A percentile compares a stretch with the other conserved stretches of the same genome.
Evolutionary conservation across 1,284 basidiomycete genomes (phyloP).

Genomic region (Ceratobasidium sp.): DNA sequence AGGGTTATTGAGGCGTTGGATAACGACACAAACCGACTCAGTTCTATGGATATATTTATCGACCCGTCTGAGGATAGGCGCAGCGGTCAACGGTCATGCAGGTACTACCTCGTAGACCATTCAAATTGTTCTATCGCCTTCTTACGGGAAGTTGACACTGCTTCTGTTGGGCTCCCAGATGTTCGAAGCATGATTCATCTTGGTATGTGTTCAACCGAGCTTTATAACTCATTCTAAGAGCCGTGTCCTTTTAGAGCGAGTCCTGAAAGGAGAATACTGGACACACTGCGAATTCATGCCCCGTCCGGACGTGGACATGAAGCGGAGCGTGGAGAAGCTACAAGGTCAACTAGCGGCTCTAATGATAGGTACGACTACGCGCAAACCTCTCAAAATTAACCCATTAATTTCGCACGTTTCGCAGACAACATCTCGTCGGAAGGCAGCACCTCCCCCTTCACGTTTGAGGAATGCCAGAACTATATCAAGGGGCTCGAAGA

Average conservation of each 20-base stretch:
- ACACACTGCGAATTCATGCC: slow-evolving; percentile 43
- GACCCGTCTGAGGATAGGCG: slow-evolving; percentile 4
- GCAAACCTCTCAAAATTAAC: not conserved
- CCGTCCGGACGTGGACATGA: slow-evolving; percentile 23
- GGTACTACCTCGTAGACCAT: slow-evolving; percentile 41
- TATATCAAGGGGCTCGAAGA: slow-evolving; percentile 28
- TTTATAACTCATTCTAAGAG: not conserved
- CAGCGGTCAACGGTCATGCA: slow-evolving; percentile 4
- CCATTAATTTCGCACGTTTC: not conserved
- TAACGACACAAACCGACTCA: slow-evolving; percentile 1
- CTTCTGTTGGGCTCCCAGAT: slow-evolving; percentile 28
- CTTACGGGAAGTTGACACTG: slow-evolving; percentile 23
- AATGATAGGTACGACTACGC: slow-evolving; percentile 32
- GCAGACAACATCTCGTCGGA: slow-evolving; percentile 39
- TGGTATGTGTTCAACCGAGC: slow-evolving; percentile 4
- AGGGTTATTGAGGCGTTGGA: slow-evolving; percentile 9
- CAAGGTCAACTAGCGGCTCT: slow-evolving; percentile 32
- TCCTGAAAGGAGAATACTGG: slow-evolving; percentile 38
- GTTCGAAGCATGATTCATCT: slow-evolving; percentile 32
- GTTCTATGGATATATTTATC: slow-evolving; percentile 37
- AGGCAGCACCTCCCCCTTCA: slow-evolving; percentile 34
- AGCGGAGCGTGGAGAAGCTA: slow-evolving; percentile 9
- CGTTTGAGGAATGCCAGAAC: slow-evolving; percentile 20
- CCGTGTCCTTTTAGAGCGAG: not conserved
- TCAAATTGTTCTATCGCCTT: slow-evolving; percentile 3